Conservation (phyloP, 1,139 yeast genomes). For the Sugiyamaella novakii region DNA sequence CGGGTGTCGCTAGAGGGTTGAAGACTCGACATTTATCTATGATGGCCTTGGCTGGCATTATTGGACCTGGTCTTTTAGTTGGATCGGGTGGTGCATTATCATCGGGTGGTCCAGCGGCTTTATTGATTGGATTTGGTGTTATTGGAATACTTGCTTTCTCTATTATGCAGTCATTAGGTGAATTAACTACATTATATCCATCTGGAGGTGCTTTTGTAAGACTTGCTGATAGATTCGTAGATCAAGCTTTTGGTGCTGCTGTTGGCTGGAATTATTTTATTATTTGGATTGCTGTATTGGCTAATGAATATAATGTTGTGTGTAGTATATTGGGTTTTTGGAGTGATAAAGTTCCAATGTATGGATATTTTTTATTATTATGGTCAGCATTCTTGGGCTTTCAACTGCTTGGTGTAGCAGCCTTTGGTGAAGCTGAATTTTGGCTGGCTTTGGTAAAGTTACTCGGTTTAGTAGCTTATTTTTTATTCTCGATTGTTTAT, state of each 20-base stretch:
- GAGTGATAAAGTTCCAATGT: constrained; percentile 63
- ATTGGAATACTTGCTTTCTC: constrained; percentile 62
- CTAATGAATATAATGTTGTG: constrained; percentile 60
- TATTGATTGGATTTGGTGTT: constrained; percentile 58
- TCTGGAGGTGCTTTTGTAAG: constrained; percentile 64
- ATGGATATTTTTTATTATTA: constrained; percentile 58
- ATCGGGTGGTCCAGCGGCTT: constrained; percentile 65
- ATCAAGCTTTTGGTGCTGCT: constrained; percentile 61
- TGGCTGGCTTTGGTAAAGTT: constrained; percentile 63
- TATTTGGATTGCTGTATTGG: constrained; percentile 61
- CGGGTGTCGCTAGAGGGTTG: constrained; percentile 53
- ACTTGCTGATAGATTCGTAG: constrained; percentile 59
- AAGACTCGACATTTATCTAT: constrained; percentile 54
- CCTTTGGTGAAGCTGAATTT: constrained; percentile 69
- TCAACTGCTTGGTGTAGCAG: constrained; percentile 58
- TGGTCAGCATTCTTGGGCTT: constrained; percentile 57
- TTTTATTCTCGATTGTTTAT: constrained; percentile 59
- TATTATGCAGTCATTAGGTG: constrained; percentile 65
- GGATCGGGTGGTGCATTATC: constrained; percentile 64
- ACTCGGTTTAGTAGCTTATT: constrained; percentile 57
- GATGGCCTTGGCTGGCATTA: constrained; percentile 68
- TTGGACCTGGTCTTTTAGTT: constrained; percentile 68
- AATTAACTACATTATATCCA: constrained; percentile 64
- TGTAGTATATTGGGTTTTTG: constrained; percentile 58
- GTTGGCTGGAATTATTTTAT: constrained; percentile 66